These are phyloP conservation scores for Apiospora pterosperma DNA, from an alignment of 2,329 filamentous ascomycete species.

Conservation along the genomic window DNA sequence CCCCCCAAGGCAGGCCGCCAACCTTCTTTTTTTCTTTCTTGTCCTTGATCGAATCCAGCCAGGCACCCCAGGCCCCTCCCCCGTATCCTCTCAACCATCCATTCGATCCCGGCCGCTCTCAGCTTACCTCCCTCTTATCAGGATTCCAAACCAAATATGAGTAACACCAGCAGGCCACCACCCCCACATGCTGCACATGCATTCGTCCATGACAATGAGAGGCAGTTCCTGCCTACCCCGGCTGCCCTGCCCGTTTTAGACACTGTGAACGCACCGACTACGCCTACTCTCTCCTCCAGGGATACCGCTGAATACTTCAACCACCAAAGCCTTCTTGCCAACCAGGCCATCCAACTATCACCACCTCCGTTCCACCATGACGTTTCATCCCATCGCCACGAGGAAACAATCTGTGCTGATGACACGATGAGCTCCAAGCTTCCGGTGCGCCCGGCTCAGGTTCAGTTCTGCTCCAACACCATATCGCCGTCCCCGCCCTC, in stretches of 20 bases:
- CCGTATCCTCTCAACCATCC: background rate
- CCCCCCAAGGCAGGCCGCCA: background rate
- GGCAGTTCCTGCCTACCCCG: slow-evolving; percentile 12
- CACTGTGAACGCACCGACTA: slow-evolving; percentile 8
- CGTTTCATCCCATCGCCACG: slow-evolving; percentile 10
- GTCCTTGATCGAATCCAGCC: slow-evolving; percentile 1
- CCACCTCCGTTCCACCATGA: slow-evolving; percentile 12
- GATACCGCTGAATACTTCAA: slow-evolving; percentile 18
- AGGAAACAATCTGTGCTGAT: slow-evolving; percentile 5
- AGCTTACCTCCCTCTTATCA: background rate
- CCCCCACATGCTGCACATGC: slow-evolving; percentile 20
- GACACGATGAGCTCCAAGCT: slow-evolving; percentile 15
- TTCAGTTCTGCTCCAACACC: slow-evolving; percentile 35
- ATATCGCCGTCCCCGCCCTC: slow-evolving; percentile 34
- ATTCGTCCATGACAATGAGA: slow-evolving; percentile 13
- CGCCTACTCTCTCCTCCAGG: slow-evolving; percentile 17
- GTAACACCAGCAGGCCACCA: background rate
- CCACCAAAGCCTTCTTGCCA: slow-evolving; percentile 21
- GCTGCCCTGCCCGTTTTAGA: slow-evolving; percentile 11
- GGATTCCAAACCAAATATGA: slow-evolving; percentile 2
- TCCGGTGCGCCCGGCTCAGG: slow-evolving; percentile 18
- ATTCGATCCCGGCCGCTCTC: background rate
- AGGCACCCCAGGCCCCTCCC: background rate
- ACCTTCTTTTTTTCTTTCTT: background rate
- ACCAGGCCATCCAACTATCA: slow-evolving; percentile 16